These are phyloP conservation scores for Kodamaea fukazawae DNA, from an alignment of 805 yeast genomes.

Conservation along the genomic window DNA sequence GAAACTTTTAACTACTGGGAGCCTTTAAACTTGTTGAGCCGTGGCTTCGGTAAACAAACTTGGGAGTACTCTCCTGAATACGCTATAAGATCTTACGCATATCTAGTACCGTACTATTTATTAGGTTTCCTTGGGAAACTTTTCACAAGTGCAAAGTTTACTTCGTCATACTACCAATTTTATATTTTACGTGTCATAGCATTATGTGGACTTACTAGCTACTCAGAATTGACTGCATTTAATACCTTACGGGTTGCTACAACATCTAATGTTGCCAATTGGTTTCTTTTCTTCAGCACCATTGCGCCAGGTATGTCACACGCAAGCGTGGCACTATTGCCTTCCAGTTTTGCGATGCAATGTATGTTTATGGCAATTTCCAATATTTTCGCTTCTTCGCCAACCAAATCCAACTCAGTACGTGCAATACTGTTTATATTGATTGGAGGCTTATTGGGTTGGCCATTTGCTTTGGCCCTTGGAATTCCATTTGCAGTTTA, in stretches of 20 bases:
- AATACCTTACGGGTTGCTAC: slow-evolving; percentile 36
- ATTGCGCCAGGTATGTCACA: slow-evolving; percentile 83
- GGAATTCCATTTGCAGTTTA: slow-evolving; percentile 57
- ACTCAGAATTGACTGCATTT: slow-evolving; percentile 54
- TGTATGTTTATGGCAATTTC: slow-evolving; percentile 46
- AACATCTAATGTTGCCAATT: slow-evolving; percentile 43
- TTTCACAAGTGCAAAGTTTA: slow-evolving; percentile 15
- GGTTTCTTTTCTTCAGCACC: slow-evolving; percentile 62
- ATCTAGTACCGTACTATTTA: slow-evolving; percentile 51
- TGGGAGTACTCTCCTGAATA: slow-evolving; percentile 95
- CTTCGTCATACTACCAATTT: slow-evolving; percentile 37
- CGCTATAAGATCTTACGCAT: slow-evolving; percentile 85
- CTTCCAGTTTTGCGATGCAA: slow-evolving; percentile 69
- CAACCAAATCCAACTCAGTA: slow-evolving; percentile 25
- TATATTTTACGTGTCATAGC: slow-evolving; percentile 49
- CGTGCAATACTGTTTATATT: slow-evolving; percentile 43
- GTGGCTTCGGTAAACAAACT: slow-evolving; percentile 89
- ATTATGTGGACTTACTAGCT: slow-evolving; percentile 35
- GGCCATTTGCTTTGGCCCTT: slow-evolving; percentile 81
- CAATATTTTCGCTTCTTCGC: slow-evolving; percentile 27
- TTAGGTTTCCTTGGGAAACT: slow-evolving; percentile 23
- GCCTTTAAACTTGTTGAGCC: slow-evolving; percentile 71
- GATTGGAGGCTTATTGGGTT: slow-evolving; percentile 79
- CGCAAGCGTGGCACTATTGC: slow-evolving; percentile 81
- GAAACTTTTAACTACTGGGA: slow-evolving; percentile 95